Percentiles rank a stretch among this genome's conserved stretches.
Evolutionary conservation across 2,329 filamentous ascomycete species (phyloP).

Genomic region (Phialocephala sp.): DNA sequence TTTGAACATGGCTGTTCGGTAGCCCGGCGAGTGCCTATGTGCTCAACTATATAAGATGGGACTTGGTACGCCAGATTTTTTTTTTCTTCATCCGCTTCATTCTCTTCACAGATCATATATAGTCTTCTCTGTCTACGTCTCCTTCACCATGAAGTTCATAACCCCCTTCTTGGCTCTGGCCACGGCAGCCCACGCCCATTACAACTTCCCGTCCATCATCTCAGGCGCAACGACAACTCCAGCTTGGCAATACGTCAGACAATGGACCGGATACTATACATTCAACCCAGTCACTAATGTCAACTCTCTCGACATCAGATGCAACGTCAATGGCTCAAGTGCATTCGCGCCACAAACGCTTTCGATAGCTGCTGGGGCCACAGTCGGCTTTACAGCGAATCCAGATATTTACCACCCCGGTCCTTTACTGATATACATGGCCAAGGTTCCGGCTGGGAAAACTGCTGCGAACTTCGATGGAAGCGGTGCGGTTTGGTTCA

Average conservation of each 20-base stretch:
- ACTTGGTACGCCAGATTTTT: background rate
- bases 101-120: background rate
- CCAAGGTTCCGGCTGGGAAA: slow-evolving; percentile 35
- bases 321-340: slow-evolving; percentile 44
- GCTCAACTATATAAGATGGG: slow-evolving; percentile 12
- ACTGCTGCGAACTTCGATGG: slow-evolving; percentile 38
- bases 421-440: slow-evolving; percentile 37
- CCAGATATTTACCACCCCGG: slow-evolving; percentile 41
- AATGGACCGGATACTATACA: slow-evolving; percentile 39
- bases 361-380: slow-evolving; percentile 37
- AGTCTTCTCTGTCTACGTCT: slow-evolving; percentile 5
- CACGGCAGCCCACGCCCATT: slow-evolving; percentile 34
- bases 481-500: slow-evolving; percentile 39
- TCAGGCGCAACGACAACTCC: slow-evolving; percentile 27
- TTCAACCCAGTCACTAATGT: slow-evolving; percentile 39
- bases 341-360: slow-evolving; percentile 33
- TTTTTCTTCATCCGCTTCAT: background rate
- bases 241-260: slow-evolving; percentile 37
- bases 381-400: slow-evolving; percentile 33
- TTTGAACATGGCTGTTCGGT: background rate
- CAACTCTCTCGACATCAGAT: slow-evolving; percentile 48
- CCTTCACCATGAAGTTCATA: slow-evolving; percentile 24
- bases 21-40: background rate
- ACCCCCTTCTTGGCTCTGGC: slow-evolving; percentile 30
- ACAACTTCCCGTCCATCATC: slow-evolving; percentile 35